These are phyloP conservation scores for Salvia hispanica DNA, from an alignment of 257 asterid genomes.

Conservation along the genomic window DNA sequence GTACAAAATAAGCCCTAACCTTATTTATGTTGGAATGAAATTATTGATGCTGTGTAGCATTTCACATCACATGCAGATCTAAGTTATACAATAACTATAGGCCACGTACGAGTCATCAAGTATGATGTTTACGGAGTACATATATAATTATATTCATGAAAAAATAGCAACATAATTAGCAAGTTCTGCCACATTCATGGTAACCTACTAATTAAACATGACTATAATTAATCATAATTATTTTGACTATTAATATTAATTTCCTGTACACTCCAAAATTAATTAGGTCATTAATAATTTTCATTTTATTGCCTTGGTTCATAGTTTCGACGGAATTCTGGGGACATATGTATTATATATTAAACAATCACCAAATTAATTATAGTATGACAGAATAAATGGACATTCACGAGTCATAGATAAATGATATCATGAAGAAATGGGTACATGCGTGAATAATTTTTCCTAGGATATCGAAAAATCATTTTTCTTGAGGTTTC, in stretches of 20 bases:
- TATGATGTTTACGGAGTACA: neutral
- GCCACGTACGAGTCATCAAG: neutral
- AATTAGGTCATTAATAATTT: neutral
- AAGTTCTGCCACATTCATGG: neutral
- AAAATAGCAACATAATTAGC: neutral
- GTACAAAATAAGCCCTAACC: conserved; percentile 23
- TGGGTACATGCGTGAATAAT: too few relatives aligned
- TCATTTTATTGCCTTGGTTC: neutral
- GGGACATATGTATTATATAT: neutral
- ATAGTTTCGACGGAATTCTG: conserved; percentile 12
- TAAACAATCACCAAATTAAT: neutral
- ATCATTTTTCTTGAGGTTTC: neutral
- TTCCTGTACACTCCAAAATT: too few relatives aligned
- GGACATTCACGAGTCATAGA: too few relatives aligned
- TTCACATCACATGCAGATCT: conserved; percentile 26
- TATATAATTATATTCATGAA: neutral
- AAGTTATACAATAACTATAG: neutral
- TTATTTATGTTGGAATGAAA: neutral
- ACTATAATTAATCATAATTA: neutral
- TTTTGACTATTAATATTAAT: too few relatives aligned
- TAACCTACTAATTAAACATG: neutral
- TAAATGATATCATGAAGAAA: too few relatives aligned
- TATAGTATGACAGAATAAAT: neutral
- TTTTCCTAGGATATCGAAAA: too few relatives aligned
- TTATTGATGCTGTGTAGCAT: conserved; percentile 14